These are phyloP conservation scores for Lachancea mirantina DNA, from an alignment of 805 yeast genomes.

Conservation along the genomic window DNA sequence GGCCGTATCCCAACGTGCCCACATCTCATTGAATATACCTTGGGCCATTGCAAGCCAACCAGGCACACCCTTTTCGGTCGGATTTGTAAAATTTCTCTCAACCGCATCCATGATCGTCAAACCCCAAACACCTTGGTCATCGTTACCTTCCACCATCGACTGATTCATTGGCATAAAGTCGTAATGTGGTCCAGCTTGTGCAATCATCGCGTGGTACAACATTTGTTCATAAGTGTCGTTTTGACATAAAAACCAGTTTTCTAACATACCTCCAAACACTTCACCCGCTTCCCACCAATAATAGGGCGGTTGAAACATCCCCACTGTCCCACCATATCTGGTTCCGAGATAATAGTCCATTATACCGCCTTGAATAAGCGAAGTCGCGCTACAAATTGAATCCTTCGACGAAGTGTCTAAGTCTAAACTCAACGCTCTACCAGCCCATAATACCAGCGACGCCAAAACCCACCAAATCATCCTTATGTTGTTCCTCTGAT, in stretches of 20 bases:
- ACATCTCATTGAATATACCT: slow-evolving; percentile 62
- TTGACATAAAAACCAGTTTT: slow-evolving; percentile 63
- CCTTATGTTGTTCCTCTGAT: too few species aligned
- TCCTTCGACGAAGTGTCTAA: slow-evolving; percentile 35
- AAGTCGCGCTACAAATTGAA: slow-evolving; percentile 52
- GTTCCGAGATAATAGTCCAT: slow-evolving; percentile 61
- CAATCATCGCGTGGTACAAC: slow-evolving; percentile 55
- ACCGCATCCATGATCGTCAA: slow-evolving; percentile 88
- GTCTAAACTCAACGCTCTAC: slow-evolving; percentile 30
- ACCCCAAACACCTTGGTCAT: slow-evolving; percentile 98
- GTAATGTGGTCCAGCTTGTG: slow-evolving; percentile 66
- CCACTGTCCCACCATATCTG: slow-evolving; percentile 58
- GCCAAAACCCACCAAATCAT: slow-evolving; percentile 3
- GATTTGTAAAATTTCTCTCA: slow-evolving; percentile 75
- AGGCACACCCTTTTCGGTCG: slow-evolving; percentile 43
- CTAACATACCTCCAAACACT: slow-evolving; percentile 83
- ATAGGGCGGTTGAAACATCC: slow-evolving; percentile 63
- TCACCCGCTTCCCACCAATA: slow-evolving; percentile 98
- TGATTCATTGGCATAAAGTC: slow-evolving; percentile 86
- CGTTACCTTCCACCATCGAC: slow-evolving; percentile 91
- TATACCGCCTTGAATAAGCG: slow-evolving; percentile 52
- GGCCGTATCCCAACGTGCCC: slow-evolving; percentile 49
- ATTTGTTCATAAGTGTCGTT: slow-evolving; percentile 58
- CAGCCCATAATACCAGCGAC: slow-evolving; percentile 1
- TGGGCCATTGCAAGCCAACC: slow-evolving; percentile 81